Percentiles rank a stretch among this genome's conserved stretches.
Evolutionary conservation across 202 grass and related monocot species (phyloP).

Genomic region (Setaria italica): DNA sequence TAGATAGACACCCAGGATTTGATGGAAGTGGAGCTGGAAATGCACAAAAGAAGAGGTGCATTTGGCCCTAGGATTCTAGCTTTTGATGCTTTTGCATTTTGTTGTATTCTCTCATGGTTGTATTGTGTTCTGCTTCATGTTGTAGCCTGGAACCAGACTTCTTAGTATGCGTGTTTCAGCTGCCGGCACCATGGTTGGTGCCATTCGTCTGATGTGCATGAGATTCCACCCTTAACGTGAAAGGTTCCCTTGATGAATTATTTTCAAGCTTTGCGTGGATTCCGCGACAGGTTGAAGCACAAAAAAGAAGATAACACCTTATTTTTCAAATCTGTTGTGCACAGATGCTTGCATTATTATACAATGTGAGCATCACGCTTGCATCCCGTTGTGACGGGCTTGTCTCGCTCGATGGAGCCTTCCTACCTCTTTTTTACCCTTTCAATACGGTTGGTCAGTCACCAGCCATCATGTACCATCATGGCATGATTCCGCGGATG

Average conservation of each 20-base stretch:
- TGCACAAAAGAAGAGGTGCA: constrained; percentile 19
- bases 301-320: neutral
- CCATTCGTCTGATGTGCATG: constrained; percentile 14
- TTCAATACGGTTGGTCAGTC: constrained; percentile 19
- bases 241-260: neutral
- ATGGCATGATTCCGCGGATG: constrained; percentile 39
- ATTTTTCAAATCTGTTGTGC: constrained; percentile 3
- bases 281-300: neutral
- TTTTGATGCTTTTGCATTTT: constrained; percentile 41
- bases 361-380: constrained; percentile 25
- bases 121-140: constrained; percentile 51
- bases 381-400: neutral
- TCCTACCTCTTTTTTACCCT: neutral
- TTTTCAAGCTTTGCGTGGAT: constrained; percentile 11
- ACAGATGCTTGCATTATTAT: constrained; percentile 31
- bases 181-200: constrained; percentile 29
- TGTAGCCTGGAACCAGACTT: constrained; percentile 37
- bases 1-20: constrained; percentile 5
- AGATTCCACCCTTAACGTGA: constrained; percentile 10
- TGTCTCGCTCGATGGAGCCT: constrained; percentile 38
- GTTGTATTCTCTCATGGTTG: constrained; percentile 36
- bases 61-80: constrained; percentile 37
- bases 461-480: constrained; percentile 25
- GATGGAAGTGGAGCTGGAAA: constrained; percentile 10
- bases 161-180: constrained; percentile 29